Percentiles rank a stretch among this genome's conserved stretches.
phyloP scores from a whole-genome alignment of 345 rosid species.

The Bruguiera parviflora region DNA sequence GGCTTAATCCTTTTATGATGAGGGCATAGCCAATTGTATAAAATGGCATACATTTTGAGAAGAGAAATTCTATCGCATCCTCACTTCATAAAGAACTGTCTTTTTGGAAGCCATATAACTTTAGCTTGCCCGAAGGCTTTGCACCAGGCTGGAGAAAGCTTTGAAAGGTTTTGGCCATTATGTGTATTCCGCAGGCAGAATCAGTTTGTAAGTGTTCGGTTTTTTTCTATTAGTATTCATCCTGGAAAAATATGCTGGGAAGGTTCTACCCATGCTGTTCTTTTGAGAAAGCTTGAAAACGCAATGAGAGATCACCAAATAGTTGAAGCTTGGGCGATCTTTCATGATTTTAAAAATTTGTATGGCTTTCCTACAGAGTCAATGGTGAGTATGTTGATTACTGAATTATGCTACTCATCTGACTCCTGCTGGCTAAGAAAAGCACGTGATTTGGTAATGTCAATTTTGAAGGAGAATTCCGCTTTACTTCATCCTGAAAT shows the following conservation, averaged over 20 bases:
- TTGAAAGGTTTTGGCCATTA: conserved; percentile 8
- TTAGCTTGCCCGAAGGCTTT: conserved; percentile 7
- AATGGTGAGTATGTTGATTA: conserved; percentile 42
- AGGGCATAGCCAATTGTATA: too few relatives aligned
- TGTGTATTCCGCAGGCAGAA: neutral
- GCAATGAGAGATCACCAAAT: conserved; percentile 43
- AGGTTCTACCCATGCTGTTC: conserved; percentile 42
- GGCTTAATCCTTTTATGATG: too few relatives aligned
- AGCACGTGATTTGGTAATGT: conserved; percentile 48
- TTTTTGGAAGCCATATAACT: neutral
- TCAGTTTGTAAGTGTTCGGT: neutral
- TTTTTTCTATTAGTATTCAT: conserved; percentile 15
- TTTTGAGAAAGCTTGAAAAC: conserved; percentile 57
- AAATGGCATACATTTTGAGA: conserved; percentile 16
- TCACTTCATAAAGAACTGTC: conserved; percentile 1
- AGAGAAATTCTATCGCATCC: conserved; percentile 4
- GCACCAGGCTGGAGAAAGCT: neutral
- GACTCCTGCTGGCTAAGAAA: conserved; percentile 51
- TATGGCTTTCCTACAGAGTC: conserved; percentile 51
- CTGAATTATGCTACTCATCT: conserved; percentile 59
- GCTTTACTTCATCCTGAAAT: conserved; percentile 33
- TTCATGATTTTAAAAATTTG: conserved; percentile 52
- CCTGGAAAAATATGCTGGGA: conserved; percentile 44
- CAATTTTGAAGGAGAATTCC: conserved; percentile 42
- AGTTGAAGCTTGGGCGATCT: conserved; percentile 66